Base-by-base conservation (phyloP, 148 eudicot species). In the Simmondsia chinensis region DNA sequence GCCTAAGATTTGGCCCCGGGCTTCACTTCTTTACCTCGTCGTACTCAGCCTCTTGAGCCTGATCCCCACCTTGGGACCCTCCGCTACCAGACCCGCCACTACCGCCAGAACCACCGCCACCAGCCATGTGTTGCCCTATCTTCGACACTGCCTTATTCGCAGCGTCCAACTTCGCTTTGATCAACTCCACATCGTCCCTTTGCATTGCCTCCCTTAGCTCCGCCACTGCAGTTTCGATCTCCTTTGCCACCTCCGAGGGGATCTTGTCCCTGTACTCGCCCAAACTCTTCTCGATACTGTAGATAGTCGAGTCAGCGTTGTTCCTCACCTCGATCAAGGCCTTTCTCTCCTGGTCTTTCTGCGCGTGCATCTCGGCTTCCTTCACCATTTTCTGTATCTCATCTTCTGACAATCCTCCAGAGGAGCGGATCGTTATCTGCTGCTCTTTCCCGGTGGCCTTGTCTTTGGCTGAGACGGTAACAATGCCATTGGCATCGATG, bases 401-500 rank as follows among this genome's bases (percentile, higher is more conserved):
- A 31, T 51, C 67, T 13, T 73, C 68, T 0, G 79, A 59, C 5
- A 73, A 52, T 7, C 79, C 79, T 13, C 74, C 71, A 6, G 79
- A 73, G 5, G 79, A 68, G 7, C 61, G 48, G 23, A 73, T 73
- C 8, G 74, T 68, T 33, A 70, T 65, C 23, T 60, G 66, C 17
- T 64, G 71, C 17, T 70, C 71, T 34, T 60, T 65, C 5, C 57
- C 69, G 0, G 68, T 59, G 5, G 56, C 19, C 69, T 71, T 65
- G 54, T 60, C 71, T 25, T 65, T 60, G 13, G 76, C 71, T 22
- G 74, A 64, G 5, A 73, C 79, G 5, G 73, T 73, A 20, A 73
- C 71, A 7, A 73, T 68, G 20, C 78, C 77, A 32, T 72, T 72
- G 40, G 69, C 72, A 54, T 71, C 77, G 24, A 72, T 72, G 17